Evolutionary conservation across 1,284 basidiomycete species (phyloP).

Genomic region (Neolentinus lepideus): DNA sequence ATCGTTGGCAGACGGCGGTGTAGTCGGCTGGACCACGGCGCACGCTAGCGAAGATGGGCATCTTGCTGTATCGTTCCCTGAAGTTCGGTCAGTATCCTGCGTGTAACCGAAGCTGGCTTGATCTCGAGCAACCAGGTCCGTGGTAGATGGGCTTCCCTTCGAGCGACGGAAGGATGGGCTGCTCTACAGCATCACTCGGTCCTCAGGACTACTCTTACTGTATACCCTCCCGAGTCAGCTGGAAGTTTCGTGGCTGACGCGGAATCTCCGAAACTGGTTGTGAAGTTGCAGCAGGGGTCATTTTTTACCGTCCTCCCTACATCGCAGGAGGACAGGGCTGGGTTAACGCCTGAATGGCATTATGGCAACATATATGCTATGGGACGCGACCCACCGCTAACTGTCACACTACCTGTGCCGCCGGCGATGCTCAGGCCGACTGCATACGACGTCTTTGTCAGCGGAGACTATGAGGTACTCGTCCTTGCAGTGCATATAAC

Average conservation of each 20-base stretch:
- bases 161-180: slow-evolving; percentile 76
- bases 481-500: slow-evolving; percentile 1
- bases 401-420: slow-evolving; percentile 38
- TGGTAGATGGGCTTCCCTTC: slow-evolving; percentile 56
- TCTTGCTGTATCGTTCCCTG: slow-evolving; percentile 53
- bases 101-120: slow-evolving; percentile 1
- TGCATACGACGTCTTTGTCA: slow-evolving; percentile 47
- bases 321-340: slow-evolving; percentile 15
- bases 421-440: slow-evolving; percentile 36
- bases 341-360: slow-evolving; percentile 50
- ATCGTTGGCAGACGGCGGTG: slow-evolving; percentile 54
- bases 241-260: not conserved
- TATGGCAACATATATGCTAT: slow-evolving; percentile 69
- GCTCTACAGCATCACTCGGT: slow-evolving; percentile 68
- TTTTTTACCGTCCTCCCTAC: slow-evolving; percentile 58
- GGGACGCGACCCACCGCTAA: slow-evolving; percentile 38
- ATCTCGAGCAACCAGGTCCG: not conserved
- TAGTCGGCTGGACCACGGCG: slow-evolving; percentile 47
- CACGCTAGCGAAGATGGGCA: slow-evolving; percentile 33
- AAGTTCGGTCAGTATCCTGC: slow-evolving; percentile 37
- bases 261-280: slow-evolving; percentile 29
- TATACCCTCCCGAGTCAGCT: slow-evolving; percentile 37
- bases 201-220: slow-evolving; percentile 51
- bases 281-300: slow-evolving; percentile 49
- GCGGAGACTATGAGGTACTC: slow-evolving; percentile 66